A percentile compares a stretch with the other conserved stretches of the same genome.
These are phyloP conservation scores for Hibiscus mutabilis DNA, from an alignment of 345 rosid species.

Conservation along the genomic window DNA sequence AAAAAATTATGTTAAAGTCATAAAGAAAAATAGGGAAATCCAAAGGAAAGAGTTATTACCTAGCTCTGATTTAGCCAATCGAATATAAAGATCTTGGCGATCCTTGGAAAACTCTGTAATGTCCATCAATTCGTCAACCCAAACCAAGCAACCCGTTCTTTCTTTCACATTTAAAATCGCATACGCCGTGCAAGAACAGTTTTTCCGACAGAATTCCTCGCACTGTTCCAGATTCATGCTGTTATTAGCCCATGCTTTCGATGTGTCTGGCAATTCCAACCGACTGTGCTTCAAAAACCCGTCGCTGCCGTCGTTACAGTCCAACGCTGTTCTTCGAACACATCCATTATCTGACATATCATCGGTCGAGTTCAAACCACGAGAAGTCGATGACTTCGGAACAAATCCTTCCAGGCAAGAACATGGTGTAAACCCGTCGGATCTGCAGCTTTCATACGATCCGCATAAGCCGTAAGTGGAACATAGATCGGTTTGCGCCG, in stretches of 20 bases:
- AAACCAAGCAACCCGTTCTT: neutral
- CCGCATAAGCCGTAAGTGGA: conserved; percentile 16
- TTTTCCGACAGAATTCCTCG: conserved; percentile 20
- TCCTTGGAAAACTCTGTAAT: conserved; percentile 1
- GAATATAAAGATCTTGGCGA: conserved; percentile 8
- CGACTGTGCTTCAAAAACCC: conserved; percentile 23
- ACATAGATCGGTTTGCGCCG: conserved; percentile 13
- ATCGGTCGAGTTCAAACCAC: neutral
- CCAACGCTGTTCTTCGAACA: neutral
- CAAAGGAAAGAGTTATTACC: neutral
- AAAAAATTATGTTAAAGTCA: no score
- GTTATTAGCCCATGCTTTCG: conserved; percentile 16
- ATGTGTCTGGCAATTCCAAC: conserved; percentile 36
- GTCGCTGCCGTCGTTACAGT: conserved; percentile 10
- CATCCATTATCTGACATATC: conserved; percentile 12
- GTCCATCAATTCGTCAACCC: neutral
- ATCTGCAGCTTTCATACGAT: conserved; percentile 2
- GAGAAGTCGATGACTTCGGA: neutral
- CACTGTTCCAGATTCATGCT: conserved; percentile 25
- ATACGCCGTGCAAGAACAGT: conserved; percentile 47
- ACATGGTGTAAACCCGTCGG: neutral
- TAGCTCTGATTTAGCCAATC: conserved; percentile 16
- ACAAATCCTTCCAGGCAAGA: conserved; percentile 17
- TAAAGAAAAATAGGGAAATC: no score
- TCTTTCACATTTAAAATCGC: conserved; percentile 22